Percentiles rank a stretch among this genome's conserved stretches.
Conservation (phyloP, 2,329 filamentous ascomycete species). For the Penicillium psychrosexuale region DNA sequence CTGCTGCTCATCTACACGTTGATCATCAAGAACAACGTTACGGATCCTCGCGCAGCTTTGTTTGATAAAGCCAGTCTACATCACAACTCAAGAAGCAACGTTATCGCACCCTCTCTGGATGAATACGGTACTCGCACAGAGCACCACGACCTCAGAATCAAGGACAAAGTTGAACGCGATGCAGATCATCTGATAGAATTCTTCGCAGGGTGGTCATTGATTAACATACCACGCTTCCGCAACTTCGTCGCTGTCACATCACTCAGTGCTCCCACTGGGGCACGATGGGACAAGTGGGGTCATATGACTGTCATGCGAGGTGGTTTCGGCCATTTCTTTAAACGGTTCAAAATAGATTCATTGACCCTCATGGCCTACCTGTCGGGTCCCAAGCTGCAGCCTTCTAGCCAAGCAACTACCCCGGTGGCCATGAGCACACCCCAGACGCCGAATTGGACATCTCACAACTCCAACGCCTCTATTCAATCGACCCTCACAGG, state of each 20-base stretch:
- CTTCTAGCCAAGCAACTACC: neutral
- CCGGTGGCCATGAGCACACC: neutral
- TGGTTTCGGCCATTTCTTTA: neutral
- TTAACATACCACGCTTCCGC: conserved; percentile 32
- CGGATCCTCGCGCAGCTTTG: conserved; percentile 5
- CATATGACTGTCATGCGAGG: conserved; percentile 7
- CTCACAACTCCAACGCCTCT: neutral
- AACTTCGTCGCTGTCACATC: conserved; percentile 30
- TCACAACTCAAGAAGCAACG: conserved; percentile 21
- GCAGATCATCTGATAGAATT: conserved; percentile 40
- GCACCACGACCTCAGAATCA: conserved; percentile 21
- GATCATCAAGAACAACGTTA: conserved; percentile 27
- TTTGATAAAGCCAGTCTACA: conserved; percentile 22
- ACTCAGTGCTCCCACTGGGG: neutral
- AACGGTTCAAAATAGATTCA: neutral
- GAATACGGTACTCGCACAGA: conserved; percentile 30
- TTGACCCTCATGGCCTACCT: neutral
- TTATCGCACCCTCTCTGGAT: conserved; percentile 31
- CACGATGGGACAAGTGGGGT: conserved; percentile 16
- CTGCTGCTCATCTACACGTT: conserved; percentile 9
- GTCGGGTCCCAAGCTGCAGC: neutral
- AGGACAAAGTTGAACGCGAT: conserved; percentile 28
- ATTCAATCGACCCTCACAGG: neutral
- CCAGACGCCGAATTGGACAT: neutral
- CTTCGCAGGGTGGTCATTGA: conserved; percentile 38